Evolutionary conservation across 208 protist genomes (phyloP), one percentile per base, ranked within the genome.

Genomic region (Porcisia deanei): DNA sequence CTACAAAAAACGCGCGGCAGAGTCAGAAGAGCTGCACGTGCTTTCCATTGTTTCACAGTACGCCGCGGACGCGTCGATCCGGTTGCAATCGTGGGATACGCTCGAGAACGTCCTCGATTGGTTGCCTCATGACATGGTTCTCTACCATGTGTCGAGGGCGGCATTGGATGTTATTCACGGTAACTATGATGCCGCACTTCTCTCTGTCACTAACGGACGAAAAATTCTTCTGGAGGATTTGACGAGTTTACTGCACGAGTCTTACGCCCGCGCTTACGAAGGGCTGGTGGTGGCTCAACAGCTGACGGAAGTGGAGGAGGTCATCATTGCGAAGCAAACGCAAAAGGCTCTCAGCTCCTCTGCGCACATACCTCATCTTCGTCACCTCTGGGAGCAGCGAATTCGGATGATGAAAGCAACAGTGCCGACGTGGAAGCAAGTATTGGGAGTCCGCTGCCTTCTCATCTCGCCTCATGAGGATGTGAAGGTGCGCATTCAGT

Each of bases 261-360:
- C 94, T 4, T 96, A 97, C 75, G 83, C 81, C 20, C 86, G 92
- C 16, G 90, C 92, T 16, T 99, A 99, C 86, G 87, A 97, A 6
- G 84, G 88, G 3, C 84, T 99, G 39, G 98, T 99, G 7, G 77
- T 91, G 18, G 92, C 98, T 59, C 99, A 99, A 84, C 97, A 99
- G 81, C 85, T 99, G 1, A 93, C 95, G 1, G 99, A 99, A 85
- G 80, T 99, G 43, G 98, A 99, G 88, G 99, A 99, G 90, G 91
- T 99, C 12, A 87, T 99, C 25, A 73, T 87, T 37, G 99, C 98
- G 58, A 91, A 91, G 81, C 82, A 82, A 43, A 81, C 80, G 54
- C 72, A 89, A 61, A 77, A 76, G 65, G 71, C 59, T 16, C 95
- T 98, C 61, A 84, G 74, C 60, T 87, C 88, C 20, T 67, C 67